Conservation (phyloP, 345 rosid species). For the Gossypium bickii region DNA sequence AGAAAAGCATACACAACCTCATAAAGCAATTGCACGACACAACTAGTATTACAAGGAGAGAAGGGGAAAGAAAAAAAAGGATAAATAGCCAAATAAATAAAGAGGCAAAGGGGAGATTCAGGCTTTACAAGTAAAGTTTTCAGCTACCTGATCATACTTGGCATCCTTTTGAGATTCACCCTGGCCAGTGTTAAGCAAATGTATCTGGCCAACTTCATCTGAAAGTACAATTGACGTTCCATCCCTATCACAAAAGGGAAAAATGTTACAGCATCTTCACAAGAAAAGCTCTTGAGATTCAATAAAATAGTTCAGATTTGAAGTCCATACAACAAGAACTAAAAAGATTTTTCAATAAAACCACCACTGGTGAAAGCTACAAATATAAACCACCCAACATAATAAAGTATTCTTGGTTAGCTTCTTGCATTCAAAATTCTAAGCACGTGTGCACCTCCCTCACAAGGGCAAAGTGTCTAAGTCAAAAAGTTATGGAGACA, state of each 20-base stretch:
- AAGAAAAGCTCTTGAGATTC: background rate
- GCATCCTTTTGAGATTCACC: conserved; percentile 95
- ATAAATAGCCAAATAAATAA: background rate
- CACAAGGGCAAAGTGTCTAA: background rate
- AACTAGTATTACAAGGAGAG: background rate
- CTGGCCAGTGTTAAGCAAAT: conserved; percentile 92
- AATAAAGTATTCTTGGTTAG: conserved; percentile 1
- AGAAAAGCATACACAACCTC: conserved; percentile 18
- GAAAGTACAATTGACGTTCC: conserved; percentile 98
- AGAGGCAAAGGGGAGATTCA: background rate
- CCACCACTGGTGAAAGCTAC: background rate
- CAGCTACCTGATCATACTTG: conserved; percentile 86
- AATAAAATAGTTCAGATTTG: background rate
- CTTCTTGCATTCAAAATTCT: conserved; percentile 1
- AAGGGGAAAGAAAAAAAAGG: background rate
- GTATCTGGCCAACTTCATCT: conserved; percentile 98
- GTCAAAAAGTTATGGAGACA: background rate
- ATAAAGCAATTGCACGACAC: conserved; percentile 23
- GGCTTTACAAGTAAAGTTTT: background rate
- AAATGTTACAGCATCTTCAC: background rate
- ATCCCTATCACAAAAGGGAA: conserved; percentile 50
- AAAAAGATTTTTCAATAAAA: background rate
- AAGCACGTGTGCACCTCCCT: background rate
- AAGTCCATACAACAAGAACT: background rate
- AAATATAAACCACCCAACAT: conserved; percentile 19